Evolutionary conservation across 768 basidiomycete species (phyloP).

Genomic region (Dioszegia crocea): DNA sequence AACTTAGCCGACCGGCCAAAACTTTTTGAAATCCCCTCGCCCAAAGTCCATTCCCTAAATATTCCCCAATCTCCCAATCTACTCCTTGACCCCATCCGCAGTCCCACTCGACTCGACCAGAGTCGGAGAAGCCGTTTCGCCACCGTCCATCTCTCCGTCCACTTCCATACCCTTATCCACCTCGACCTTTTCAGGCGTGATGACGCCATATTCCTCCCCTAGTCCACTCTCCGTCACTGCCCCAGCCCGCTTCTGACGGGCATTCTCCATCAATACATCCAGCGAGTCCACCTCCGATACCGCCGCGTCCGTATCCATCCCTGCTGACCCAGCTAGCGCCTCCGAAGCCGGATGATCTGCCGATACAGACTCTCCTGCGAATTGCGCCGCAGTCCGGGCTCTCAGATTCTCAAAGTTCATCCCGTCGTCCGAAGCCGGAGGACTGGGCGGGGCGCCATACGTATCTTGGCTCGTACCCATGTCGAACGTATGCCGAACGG

Average conservation of each 20-base stretch:
- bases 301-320: neutral
- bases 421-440: constrained; percentile 7
- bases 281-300: neutral
- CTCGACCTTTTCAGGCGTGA: neutral
- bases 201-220: neutral
- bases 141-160: neutral
- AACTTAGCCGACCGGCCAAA: too few relatives aligned
- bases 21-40: too few relatives aligned
- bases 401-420: neutral
- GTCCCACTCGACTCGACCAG: too few relatives aligned
- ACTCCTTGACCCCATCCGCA: too few relatives aligned
- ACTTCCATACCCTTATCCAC: neutral
- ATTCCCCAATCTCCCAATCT: too few relatives aligned
- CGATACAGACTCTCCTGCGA: neutral
- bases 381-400: neutral
- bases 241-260: neutral
- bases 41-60: too few relatives aligned
- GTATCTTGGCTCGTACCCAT: neutral
- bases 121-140: neutral
- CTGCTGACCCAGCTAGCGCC: neutral
- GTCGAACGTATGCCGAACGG: neutral
- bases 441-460: neutral
- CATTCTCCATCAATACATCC: neutral
- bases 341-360: neutral
- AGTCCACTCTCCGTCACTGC: neutral